Evolutionary conservation across 441 rosid genomes (phyloP).

Genomic region (Gossypium davidsonii): DNA sequence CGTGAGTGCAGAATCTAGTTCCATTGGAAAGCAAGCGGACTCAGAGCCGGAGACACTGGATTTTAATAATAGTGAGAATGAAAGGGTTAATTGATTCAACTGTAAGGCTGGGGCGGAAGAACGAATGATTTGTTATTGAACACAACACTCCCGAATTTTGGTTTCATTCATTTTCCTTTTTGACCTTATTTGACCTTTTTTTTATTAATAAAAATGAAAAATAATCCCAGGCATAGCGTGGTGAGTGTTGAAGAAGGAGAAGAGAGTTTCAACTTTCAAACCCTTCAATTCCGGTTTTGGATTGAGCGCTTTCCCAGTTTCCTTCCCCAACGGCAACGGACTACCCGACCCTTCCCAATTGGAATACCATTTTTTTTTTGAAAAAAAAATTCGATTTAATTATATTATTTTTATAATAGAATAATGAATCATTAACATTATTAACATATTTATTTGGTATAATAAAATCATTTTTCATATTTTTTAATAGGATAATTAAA

Average conservation of each 20-base stretch:
- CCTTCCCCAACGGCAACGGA: neutral
- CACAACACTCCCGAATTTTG: neutral
- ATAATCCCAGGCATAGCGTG: neutral
- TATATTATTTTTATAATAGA: no score
- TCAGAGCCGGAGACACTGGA: neutral
- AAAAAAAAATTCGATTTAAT: no score
- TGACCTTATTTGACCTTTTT: neutral
- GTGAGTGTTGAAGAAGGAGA: neutral
- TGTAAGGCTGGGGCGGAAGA: neutral
- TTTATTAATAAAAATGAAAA: neutral
- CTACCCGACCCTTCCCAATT: neutral
- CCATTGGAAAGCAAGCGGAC: conserved; percentile 20
- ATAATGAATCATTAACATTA: no score
- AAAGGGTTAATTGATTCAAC: neutral
- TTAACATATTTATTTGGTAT: no score
- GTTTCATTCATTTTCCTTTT: neutral
- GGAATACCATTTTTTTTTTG: no score
- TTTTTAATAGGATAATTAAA: no score
- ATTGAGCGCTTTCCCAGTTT: neutral
- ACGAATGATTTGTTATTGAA: neutral
- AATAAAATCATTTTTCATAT: no score
- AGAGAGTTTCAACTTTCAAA: neutral
- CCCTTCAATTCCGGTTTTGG: neutral
- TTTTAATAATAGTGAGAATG: neutral
- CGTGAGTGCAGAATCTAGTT: conserved; percentile 44